Conservation (phyloP, 73 alveolate genomes). For the Breviolum minutum region DNA sequence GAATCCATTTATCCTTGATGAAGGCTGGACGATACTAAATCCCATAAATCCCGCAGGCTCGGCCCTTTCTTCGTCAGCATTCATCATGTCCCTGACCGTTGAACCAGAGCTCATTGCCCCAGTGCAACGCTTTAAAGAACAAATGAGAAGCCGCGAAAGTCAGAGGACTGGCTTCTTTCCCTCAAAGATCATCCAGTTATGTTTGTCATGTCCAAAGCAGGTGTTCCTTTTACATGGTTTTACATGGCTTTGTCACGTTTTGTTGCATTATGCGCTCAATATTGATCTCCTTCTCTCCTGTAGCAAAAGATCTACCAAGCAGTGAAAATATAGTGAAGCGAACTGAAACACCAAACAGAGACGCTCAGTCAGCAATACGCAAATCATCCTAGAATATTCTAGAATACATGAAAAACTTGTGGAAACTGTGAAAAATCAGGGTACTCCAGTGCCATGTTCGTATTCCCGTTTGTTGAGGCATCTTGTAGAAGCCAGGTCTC, state of each 20-base stretch:
- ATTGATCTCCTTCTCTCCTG: background rate
- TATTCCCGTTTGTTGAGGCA: no score
- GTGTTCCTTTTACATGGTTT: background rate
- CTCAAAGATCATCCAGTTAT: background rate
- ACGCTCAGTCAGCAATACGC: no score
- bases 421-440: no score
- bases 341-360: no score
- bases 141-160: background rate
- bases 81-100: constrained; percentile 18
- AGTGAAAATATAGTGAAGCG: no score
- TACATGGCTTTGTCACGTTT: background rate
- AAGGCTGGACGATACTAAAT: no score
- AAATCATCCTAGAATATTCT: no score
- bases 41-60: no score
- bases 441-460: no score
- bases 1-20: no score
- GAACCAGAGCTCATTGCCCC: constrained; percentile 4
- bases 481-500: background rate
- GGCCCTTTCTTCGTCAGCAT: background rate
- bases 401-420: no score
- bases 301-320: no score
- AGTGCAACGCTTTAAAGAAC: constrained; percentile 10
- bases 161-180: background rate
- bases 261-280: background rate
- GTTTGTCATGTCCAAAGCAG: background rate